Conservation (phyloP, 768 basidiomycete genomes). For the Erythrobasidium yunnanense region DNA sequence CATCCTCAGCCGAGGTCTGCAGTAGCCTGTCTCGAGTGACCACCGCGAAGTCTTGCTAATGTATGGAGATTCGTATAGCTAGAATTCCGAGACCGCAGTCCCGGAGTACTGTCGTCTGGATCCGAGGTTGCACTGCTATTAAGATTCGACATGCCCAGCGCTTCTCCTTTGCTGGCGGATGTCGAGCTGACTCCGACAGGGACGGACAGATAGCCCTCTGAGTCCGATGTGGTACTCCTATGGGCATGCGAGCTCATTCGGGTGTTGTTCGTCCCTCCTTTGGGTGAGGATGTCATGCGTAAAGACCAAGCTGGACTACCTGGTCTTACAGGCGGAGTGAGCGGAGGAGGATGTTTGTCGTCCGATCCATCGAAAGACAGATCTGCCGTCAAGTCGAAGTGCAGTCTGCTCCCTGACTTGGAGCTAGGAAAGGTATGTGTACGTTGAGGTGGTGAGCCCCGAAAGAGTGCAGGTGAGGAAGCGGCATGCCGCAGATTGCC, state of each 20-base stretch:
- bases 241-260: neutral
- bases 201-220: constrained; percentile 7
- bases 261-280: neutral
- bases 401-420: neutral
- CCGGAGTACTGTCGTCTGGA: constrained; percentile 1
- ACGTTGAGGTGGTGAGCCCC: neutral
- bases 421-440: neutral
- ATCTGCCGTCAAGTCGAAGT: neutral
- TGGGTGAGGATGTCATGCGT: constrained; percentile 3
- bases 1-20: neutral
- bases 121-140: neutral
- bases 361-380: neutral
- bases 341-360: constrained; percentile 4
- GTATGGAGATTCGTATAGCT: constrained; percentile 21
- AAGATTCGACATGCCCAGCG: neutral
- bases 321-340: constrained; percentile 8
- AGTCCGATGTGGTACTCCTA: constrained; percentile 8
- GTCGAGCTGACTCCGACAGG: constrained; percentile 19
- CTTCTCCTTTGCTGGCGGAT: neutral
- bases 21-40: constrained; percentile 6
- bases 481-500: constrained; percentile 1
- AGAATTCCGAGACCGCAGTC: neutral
- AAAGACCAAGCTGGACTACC: neutral
- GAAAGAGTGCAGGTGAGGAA: constrained; percentile 4
- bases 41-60: constrained; percentile 1